Percentiles rank a stretch among this genome's conserved stretches.
These are phyloP conservation scores for Apodospora peruviana DNA, from an alignment of 495 filamentous ascomycete species.

Conservation along the genomic window DNA sequence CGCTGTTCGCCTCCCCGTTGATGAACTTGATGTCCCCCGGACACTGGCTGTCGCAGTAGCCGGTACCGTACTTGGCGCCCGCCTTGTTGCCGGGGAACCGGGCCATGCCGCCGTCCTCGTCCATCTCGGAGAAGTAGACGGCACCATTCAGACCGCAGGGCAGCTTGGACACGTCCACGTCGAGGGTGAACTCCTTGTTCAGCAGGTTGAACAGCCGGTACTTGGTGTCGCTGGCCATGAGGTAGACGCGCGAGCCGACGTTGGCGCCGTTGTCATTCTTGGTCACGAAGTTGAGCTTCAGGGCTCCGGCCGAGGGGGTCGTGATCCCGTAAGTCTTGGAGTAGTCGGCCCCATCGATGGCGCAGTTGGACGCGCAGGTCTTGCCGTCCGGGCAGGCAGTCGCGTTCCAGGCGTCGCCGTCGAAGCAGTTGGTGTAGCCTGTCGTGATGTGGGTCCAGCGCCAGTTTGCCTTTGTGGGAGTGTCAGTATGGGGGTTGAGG, in stretches of 20 bases:
- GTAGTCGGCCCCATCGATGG: conserved; percentile 61
- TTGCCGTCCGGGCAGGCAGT: conserved; percentile 47
- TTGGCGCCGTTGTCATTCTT: conserved; percentile 42
- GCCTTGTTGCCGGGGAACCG: conserved; percentile 54
- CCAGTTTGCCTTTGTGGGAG: conserved; percentile 48
- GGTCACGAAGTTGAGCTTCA: conserved; percentile 58
- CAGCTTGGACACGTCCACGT: conserved; percentile 61
- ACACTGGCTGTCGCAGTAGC: conserved; percentile 69
- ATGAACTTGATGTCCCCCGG: conserved; percentile 65
- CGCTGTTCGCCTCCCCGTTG: conserved; percentile 53
- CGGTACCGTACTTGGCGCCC: conserved; percentile 64
- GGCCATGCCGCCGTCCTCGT: conserved; percentile 53
- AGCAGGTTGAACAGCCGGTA: conserved; percentile 61
- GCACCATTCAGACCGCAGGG: conserved; percentile 69
- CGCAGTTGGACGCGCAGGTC: conserved; percentile 54
- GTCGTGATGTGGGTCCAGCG: conserved; percentile 55
- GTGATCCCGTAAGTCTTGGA: conserved; percentile 54
- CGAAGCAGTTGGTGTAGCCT: conserved; percentile 61
- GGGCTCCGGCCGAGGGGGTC: conserved; percentile 42
- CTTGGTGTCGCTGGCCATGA: conserved; percentile 50
- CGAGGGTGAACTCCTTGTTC: conserved; percentile 65
- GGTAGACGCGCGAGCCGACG: conserved; percentile 58
- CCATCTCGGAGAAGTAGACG: conserved; percentile 63
- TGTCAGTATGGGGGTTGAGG: background rate
- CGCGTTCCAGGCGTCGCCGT: conserved; percentile 53